Base-by-base conservation (phyloP, 306 rosid species). In the Fragaria ananassa region DNA sequence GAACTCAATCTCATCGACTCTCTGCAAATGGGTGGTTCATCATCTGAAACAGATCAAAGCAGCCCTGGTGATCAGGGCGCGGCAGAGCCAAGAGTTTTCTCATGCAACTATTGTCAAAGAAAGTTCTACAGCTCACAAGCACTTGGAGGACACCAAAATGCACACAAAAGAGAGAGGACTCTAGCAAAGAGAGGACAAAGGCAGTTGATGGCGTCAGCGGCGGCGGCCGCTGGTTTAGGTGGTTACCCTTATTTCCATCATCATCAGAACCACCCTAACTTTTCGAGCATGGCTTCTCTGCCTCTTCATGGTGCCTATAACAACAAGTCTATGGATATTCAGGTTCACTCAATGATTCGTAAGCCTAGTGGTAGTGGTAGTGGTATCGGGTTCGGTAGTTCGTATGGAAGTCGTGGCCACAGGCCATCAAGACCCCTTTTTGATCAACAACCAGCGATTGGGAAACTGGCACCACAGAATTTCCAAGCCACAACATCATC, bases 61-160 rank as follows among this genome's bases (percentile, higher is more conserved):
- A 62, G 67, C 67, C 67, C 45, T 35, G n/a, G 45, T 37, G 69
- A 64, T 64, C 69, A 64, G 9, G 68, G 68, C 8, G 41, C 10
- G 6, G 70, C 71, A 3, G 87, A 87, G 74, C 86, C 81, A 1
- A 35, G 89, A 44, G 84, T 85, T 0, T 91, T 91, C 77, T 82
- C 96, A 31, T 93, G 97, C 80, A 93, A 91, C 63, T 93, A 79
- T 29, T 93, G 98, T 31, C 86, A 83, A 70, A 88, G 93, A 76
- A 91, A 93, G 60, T 91, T 93, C 84, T 87, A 84, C 71, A 88
- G 92, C 45, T 89, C 97, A 41, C 96, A 93, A 60, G 97, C 97
- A 0, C 86, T 93, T 18, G 96, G 97, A 5, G 97, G 98, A 5
- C 98, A 93, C 87, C 98, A 93, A 79, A 93, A 93, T 80, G 98